These are phyloP conservation scores for Furcasterigmium sp. DNA, from an alignment of 2,329 filamentous ascomycete species.

Conservation along the genomic window DNA sequence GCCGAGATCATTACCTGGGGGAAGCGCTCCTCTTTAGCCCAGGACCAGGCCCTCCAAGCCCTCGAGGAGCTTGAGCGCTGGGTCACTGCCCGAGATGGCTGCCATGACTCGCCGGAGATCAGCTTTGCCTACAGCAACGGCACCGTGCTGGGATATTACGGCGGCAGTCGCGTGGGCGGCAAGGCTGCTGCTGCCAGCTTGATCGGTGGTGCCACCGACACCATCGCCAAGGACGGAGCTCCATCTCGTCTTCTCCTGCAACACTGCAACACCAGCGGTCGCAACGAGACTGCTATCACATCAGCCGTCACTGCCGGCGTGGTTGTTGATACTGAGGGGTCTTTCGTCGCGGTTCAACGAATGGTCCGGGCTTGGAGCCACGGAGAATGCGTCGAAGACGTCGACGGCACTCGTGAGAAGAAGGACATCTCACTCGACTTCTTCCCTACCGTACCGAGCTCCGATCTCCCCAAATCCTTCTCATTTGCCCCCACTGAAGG, in stretches of 20 bases:
- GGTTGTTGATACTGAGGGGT: background rate
- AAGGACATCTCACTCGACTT: background rate
- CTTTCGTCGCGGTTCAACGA: background rate
- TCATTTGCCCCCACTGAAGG: background rate
- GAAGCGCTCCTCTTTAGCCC: too few relatives aligned
- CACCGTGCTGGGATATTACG: background rate
- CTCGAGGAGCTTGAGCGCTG: background rate
- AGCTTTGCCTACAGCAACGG: background rate
- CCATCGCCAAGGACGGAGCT: background rate
- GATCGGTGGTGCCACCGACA: background rate
- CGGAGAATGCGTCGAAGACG: background rate
- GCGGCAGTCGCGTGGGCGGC: background rate
- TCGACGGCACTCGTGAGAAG: background rate
- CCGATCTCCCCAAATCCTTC: background rate
- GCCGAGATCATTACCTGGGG: background rate
- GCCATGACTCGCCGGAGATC: background rate
- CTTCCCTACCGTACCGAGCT: background rate
- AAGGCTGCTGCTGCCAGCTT: background rate
- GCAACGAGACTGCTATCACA: background rate
- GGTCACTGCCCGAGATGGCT: background rate
- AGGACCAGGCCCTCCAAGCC: background rate
- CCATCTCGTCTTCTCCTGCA: background rate
- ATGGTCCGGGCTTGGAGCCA: background rate
- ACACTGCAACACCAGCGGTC: slow-evolving; percentile 7
- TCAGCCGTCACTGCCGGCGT: background rate